Evolutionary conservation across 768 basidiomycete species (phyloP), one percentile per base, ranked within the genome.

Genomic region (Cyathus striatus): DNA sequence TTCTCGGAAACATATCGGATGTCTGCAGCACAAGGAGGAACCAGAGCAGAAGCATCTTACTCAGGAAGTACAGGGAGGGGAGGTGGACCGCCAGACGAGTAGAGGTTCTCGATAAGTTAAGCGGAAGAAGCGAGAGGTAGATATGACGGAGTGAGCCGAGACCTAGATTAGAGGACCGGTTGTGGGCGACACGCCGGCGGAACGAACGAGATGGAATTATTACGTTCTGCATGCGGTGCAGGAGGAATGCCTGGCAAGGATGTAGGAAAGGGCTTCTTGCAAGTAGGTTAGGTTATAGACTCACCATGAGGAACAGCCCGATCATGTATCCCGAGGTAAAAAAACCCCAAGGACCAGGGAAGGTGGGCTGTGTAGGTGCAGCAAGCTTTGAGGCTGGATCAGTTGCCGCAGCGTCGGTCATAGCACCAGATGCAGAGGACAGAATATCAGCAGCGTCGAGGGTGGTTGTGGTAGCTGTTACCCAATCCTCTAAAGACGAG

Each of bases 181-280:
- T 39, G 16, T 46, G 51, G 36, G 42, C 40, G 52, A 54, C 27
- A 60, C 61, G 27, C 56, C 58, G 45, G 41, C 44, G n/a, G 24
- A 18, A 53, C 12, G 61, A 60, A 2, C 76, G 75, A 25, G 82
- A 75, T 10, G 87, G 87, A 0, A 86, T 78, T 35, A 88, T 79
- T 33, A 86, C 76, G 56, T 89, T 81, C 51, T 88, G 87, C 45
- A 90, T 83, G 22, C 87, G 75, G 51, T 89, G 83, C 45, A 88
- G 61, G 22, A 89, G 54, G 38, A 90, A 61, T 10, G 78, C 82
- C 85, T 87, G 51, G 3, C 17, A n/a, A 22, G 13, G 12, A 38
- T 16, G 23, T 40, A 22, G 23, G 9, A 36, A n/a, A n/a, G n/a
- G n/a, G n/a, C n/a, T 21, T 12, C 41, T 23, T 30, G 25, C 38